These are phyloP conservation scores for Isoetes taiwanensis DNA, from an alignment of 75 land plant genomes.

Conservation along the genomic window DNA sequence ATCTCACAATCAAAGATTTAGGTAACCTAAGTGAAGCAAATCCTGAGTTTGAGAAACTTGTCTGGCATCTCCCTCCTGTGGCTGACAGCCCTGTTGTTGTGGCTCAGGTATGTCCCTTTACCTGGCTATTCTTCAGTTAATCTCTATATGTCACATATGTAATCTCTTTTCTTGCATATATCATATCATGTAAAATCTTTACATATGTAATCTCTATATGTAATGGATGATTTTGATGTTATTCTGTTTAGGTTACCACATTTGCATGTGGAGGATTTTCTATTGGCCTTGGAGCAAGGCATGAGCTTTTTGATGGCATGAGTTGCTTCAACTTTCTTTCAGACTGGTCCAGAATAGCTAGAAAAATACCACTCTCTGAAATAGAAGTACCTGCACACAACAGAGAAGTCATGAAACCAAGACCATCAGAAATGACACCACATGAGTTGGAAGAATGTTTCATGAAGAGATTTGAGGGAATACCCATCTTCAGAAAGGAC, in stretches of 20 bases:
- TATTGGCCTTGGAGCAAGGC: background rate
- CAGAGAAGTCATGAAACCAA: background rate
- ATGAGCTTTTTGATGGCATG: slow-evolving; percentile 3
- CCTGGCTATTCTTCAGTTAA: too few relatives aligned
- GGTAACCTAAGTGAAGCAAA: too few relatives aligned
- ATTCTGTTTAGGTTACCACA: background rate
- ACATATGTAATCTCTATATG: too few relatives aligned
- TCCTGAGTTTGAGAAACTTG: too few relatives aligned
- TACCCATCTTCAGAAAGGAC: background rate
- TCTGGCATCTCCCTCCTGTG: too few relatives aligned
- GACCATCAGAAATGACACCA: background rate
- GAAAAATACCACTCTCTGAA: background rate
- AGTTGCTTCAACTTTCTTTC: background rate
- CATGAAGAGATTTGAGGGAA: background rate
- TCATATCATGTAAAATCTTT: too few relatives aligned
- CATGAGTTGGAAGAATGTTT: background rate
- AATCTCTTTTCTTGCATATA: too few relatives aligned
- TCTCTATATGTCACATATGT: too few relatives aligned
- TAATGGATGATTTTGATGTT: too few relatives aligned
- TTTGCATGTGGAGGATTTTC: slow-evolving; percentile 2
- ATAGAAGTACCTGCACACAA: background rate
- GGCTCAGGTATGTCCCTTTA: too few relatives aligned
- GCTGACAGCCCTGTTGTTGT: too few relatives aligned
- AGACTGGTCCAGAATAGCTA: background rate
- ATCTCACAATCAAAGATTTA: background rate